Percentiles rank a stretch among this genome's conserved stretches.
Evolutionary conservation across 2,329 filamentous ascomycete species (phyloP).

Genomic region (Aspergillus sp.): DNA sequence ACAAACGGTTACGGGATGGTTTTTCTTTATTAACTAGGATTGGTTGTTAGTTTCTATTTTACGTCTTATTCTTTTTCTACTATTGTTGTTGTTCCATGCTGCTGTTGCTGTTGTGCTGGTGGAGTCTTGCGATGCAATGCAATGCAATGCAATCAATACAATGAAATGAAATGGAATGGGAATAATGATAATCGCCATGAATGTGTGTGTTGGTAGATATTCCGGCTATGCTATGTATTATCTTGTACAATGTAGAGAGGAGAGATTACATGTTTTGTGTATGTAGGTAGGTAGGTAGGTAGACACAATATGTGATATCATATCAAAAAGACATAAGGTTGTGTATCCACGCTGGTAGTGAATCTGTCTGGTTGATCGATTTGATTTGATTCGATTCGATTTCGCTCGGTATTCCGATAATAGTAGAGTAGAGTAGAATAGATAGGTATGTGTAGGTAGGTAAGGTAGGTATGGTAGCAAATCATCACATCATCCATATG

Average conservation of each 20-base stretch:
- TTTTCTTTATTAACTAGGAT: not conserved
- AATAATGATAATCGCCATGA: constrained; percentile 4
- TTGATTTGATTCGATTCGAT: not conserved
- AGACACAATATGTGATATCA: not conserved
- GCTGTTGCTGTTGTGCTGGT: not conserved
- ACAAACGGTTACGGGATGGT: constrained; percentile 9
- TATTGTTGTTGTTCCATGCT: not conserved
- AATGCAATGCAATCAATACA: not conserved
- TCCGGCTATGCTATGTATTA: not conserved
- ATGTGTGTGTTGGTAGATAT: not conserved
- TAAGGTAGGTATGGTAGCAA: not conserved
- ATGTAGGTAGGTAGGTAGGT: not conserved
- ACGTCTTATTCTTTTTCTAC: not conserved
- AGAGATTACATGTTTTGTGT: not conserved
- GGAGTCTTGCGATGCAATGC: not conserved
- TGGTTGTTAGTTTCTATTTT: not conserved
- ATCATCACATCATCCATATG: constrained; percentile 1
- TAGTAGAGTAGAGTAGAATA: not conserved
- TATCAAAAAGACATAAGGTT: not conserved
- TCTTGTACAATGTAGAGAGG: not conserved
- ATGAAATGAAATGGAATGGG: not conserved
- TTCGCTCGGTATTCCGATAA: not conserved
- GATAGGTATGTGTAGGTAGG: not conserved
- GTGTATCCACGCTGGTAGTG: not conserved
- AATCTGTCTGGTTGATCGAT: not conserved